Base-by-base conservation (phyloP, 1,284 basidiomycete genomes). In the Chalciporus sp. region DNA sequence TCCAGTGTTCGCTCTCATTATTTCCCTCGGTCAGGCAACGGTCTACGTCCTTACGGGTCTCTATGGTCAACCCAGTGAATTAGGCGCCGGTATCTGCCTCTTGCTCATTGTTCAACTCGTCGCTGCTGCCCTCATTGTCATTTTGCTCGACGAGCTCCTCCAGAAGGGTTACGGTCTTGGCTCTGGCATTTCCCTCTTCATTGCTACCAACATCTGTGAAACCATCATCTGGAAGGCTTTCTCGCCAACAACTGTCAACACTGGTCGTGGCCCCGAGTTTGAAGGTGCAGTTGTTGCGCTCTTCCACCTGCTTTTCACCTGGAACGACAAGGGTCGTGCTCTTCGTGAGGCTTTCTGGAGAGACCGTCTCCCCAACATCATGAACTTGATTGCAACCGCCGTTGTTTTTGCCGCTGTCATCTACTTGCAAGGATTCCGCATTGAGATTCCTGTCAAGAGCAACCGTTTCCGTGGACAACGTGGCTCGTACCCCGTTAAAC, bases 151-250 rank as follows among this genome's bases (percentile, higher is more conserved):
- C 71, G 96, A 99, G 76, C 92, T 99, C 55, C 90, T 99, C 57
- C 95, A 98, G 70, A 99, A 98, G 74, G 96, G 96, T 52, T 98
- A 99, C 74, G 96, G 96, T 72, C 92, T 99, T 56, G 96, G 96
- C 53, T 97, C 94, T 2, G 96, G 96, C 67, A 98, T 99, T 74
- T 97, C 95, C 55, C 89, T 98, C 59, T 99, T 98, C 83, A 98
- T 98, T 65, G 96, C 96, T 5, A 98, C 96, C 76, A 99, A 98
- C 83, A 98, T 98, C 64, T 99, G 97, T 76, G 96, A 99, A 76
- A 93, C 91, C 57, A 99, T 99, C 77, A 86, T 98, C 67, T 99
- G 96, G 96, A 99, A 99, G 74, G 96, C 95, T 2, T 98, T 99
- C 78, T 96, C 94, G 3, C 97, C 96, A 28, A 98, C 95, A 31